Base-by-base conservation (phyloP, 495 filamentous ascomycete genomes). In the Tuber magnatum region DNA sequence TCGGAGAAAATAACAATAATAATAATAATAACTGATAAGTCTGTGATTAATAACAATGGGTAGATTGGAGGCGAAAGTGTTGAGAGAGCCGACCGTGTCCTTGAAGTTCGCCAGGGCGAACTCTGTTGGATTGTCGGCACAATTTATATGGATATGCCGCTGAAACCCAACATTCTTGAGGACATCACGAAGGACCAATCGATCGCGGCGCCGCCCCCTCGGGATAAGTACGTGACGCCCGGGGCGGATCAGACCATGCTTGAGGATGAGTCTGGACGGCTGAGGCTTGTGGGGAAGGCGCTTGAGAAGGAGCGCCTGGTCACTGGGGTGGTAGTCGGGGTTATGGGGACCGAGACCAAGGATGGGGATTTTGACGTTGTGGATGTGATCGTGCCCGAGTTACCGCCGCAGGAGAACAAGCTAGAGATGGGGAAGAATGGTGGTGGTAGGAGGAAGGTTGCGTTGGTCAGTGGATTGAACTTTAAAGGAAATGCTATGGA, bases 161-260 rank as follows among this genome's bases (percentile, higher is more conserved):
- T 97, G 80, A 99, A 99, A 83, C 96, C 96, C 0, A 97, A 97
- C 81, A 94, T 99, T 85, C 86, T 99, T 44, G 94, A 97, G 39
- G 96, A 99, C 79, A 89, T 99, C 43, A 90, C 91, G 8, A 97
- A 96, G 84, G 93, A 98, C 91, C 91, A 93, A 81, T 97, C 92
- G 89, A 92, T 94, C 43, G 89, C 90, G 3, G 92, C 92, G 2
- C 93, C 93, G n/a, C 89, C 90, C 40, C 87, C 91, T n/a, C 86
- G 91, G 70, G 87, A 89, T 73, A 95, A 94, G 74, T 98, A 96
- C 83, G 82, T 85, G n/a, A 86, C 85, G 1, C 86, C 87, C 28
- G 90, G 87, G 41, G 78, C 83, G 3, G 89, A 92, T 77, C 86
- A 92, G 51, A 88, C 91, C 71, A 97, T 94, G 90, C 86, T 99